phyloP scores from a whole-genome alignment of 73 alveolate species.

The Symbiodinium natans region DNA sequence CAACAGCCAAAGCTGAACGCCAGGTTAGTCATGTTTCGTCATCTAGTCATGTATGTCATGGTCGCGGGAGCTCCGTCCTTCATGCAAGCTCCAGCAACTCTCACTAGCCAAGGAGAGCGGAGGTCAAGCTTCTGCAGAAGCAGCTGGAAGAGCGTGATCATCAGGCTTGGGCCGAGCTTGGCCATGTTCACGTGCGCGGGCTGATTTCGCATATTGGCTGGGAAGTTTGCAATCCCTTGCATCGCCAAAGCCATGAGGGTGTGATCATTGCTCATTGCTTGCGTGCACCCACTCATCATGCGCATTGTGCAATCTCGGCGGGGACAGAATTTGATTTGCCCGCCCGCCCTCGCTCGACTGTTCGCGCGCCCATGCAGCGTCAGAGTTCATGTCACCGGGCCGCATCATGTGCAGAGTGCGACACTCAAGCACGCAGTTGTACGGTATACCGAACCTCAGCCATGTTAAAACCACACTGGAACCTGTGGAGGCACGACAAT shows the following conservation, averaged over 20 bases:
- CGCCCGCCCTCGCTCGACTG: too few relatives aligned
- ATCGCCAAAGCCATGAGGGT: neutral
- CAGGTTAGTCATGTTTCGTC: too few relatives aligned
- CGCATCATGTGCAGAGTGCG: too few relatives aligned
- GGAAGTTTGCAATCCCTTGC: neutral
- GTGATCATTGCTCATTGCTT: neutral
- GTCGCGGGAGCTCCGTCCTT: too few relatives aligned
- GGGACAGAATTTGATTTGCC: neutral
- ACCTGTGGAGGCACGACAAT: neutral
- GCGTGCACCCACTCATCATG: neutral
- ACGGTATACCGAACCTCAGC: too few relatives aligned
- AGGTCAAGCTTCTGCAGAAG: conserved; percentile 37
- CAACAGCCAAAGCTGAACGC: neutral
- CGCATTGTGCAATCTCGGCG: neutral
- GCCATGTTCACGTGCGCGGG: neutral
- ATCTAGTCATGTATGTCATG: too few relatives aligned
- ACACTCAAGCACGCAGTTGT: too few relatives aligned
- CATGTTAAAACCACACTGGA: too few relatives aligned
- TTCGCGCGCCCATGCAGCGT: too few relatives aligned
- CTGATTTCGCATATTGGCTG: neutral
- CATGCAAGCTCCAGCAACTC: too few relatives aligned
- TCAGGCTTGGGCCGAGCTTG: conserved; percentile 20
- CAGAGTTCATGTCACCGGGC: too few relatives aligned
- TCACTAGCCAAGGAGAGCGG: neutral
- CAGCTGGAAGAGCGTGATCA: conserved; percentile 77